A percentile compares a stretch with the other conserved stretches of the same genome.
phyloP scores from a whole-genome alignment of 2,329 filamentous ascomycete species.

The Cladosporium velox region DNA sequence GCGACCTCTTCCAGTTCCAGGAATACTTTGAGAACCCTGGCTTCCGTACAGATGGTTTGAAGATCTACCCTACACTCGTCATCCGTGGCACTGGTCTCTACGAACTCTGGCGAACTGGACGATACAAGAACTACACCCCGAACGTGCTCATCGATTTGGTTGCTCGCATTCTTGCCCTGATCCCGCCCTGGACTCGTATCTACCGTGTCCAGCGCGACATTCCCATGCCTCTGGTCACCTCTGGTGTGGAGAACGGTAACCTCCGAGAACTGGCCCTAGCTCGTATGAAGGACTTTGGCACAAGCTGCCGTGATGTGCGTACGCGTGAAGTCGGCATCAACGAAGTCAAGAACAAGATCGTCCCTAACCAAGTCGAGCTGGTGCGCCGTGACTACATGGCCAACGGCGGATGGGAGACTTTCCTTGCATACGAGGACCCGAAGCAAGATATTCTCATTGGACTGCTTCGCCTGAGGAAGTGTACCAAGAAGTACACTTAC shows the following conservation, averaged over 20 bases:
- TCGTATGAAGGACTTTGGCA: constrained; percentile 99
- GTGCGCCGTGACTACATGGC: constrained; percentile 91
- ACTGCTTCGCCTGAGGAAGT: constrained; percentile 84
- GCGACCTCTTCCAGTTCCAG: constrained; percentile 92
- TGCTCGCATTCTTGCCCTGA: constrained; percentile 89
- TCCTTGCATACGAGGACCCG: constrained; percentile 95
- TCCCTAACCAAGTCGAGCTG: constrained; percentile 93
- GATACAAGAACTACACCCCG: constrained; percentile 98
- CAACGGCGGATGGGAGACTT: constrained; percentile 98
- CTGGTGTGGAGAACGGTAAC: constrained; percentile 97
- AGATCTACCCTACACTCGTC: constrained; percentile 96
- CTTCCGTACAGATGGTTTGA: constrained; percentile 93
- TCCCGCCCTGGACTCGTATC: constrained; percentile 97
- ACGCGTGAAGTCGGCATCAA: constrained; percentile 98
- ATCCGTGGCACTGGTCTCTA: constrained; percentile 96
- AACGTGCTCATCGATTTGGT: constrained; percentile 95
- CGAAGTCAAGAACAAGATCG: constrained; percentile 98
- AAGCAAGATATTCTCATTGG: constrained; percentile 98
- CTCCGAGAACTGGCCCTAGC: constrained; percentile 88
- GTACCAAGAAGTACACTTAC: constrained; percentile 88
- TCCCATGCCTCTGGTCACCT: constrained; percentile 99
- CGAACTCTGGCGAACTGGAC: constrained; percentile 93
- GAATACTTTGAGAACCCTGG: constrained; percentile 98
- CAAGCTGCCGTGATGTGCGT: constrained; percentile 91
- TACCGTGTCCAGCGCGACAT: constrained; percentile 98